Evolutionary conservation across 2,329 filamentous ascomycete species (phyloP).

Genomic region (Setomelanomma holmii): DNA sequence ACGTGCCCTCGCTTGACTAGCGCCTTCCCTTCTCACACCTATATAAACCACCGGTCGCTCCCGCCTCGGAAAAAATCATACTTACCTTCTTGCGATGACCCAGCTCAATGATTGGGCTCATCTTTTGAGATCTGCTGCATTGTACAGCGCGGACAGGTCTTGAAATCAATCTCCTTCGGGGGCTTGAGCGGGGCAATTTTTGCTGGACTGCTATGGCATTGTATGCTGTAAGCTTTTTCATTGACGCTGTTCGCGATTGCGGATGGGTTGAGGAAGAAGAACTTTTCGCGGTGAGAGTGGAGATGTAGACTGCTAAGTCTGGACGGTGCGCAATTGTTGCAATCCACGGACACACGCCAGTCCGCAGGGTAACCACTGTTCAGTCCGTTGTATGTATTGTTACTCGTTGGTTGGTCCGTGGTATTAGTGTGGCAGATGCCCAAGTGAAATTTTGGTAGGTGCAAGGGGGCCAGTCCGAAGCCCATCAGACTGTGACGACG

Average conservation of each 20-base stretch:
- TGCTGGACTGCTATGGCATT: conserved; percentile 24
- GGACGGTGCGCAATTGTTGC: too few relatives aligned
- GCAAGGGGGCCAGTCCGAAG: too few relatives aligned
- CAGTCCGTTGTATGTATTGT: too few relatives aligned
- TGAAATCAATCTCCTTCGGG: conserved; percentile 44
- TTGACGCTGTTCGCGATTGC: conserved; percentile 38
- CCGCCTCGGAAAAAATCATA: background rate
- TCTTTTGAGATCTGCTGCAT: conserved; percentile 43
- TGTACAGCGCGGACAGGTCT: conserved; percentile 47
- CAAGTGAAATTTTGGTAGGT: too few relatives aligned
- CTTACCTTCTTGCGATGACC: conserved; percentile 42
- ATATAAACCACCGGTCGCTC: background rate
- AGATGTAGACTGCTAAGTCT: too few relatives aligned
- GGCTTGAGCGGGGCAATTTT: conserved; percentile 44
- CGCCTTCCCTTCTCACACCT: background rate
- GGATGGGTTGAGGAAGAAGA: conserved; percentile 48
- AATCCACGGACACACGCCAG: too few relatives aligned
- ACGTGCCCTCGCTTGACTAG: background rate
- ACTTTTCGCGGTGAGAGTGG: background rate
- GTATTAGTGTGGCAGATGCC: too few relatives aligned
- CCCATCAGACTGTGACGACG: too few relatives aligned
- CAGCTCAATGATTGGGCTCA: conserved; percentile 39
- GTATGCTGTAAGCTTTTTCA: conserved; percentile 45
- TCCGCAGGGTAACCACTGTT: too few relatives aligned
- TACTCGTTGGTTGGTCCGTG: too few relatives aligned